A percentile compares a stretch with the other conserved stretches of the same genome.
These are phyloP conservation scores for Pseudonectria buxi DNA, from an alignment of 2,329 filamentous ascomycete species.

Conservation along the genomic window DNA sequence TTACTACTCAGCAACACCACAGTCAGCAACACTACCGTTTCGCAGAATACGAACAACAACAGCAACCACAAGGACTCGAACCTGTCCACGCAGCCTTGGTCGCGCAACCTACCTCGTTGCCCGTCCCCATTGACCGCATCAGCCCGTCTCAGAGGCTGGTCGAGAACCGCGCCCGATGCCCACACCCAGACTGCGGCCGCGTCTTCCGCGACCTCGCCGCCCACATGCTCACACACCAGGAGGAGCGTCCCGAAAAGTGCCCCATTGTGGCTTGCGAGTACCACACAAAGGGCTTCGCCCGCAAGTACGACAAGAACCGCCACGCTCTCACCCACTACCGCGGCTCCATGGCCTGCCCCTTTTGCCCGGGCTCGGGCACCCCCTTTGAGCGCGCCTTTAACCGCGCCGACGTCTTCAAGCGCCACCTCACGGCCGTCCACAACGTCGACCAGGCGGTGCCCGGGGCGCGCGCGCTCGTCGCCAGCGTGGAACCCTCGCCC, in stretches of 20 bases:
- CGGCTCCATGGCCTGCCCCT: conserved; percentile 95
- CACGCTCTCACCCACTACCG: conserved; percentile 97
- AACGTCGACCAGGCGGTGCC: conserved; percentile 90
- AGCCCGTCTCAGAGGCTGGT: conserved; percentile 26
- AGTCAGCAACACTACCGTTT: no score
- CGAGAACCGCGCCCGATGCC: conserved; percentile 44
- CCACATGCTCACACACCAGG: conserved; percentile 94
- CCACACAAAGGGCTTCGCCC: conserved; percentile 85
- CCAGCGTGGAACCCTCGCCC: conserved; percentile 12
- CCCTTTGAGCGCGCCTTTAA: conserved; percentile 93
- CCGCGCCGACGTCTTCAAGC: conserved; percentile 93
- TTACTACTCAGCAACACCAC: conserved; percentile 4
- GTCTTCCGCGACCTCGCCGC: conserved; percentile 64
- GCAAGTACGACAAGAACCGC: conserved; percentile 97
- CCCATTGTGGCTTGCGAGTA: conserved; percentile 92
- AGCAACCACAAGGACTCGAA: conserved; percentile 7
- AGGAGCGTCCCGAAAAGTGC: conserved; percentile 91
- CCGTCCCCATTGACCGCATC: conserved; percentile 19
- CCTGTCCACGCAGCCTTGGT: conserved; percentile 8
- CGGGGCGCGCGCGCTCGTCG: conserved; percentile 70
- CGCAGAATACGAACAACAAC: no score
- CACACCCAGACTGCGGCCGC: conserved; percentile 51
- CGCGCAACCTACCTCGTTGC: conserved; percentile 10
- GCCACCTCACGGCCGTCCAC: conserved; percentile 88
- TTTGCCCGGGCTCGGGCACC: conserved; percentile 83